Evolutionary conservation across 805 yeast genomes (phyloP), one percentile per base, ranked within the genome.

Genomic region (Wickerhamiella qilinensis): DNA sequence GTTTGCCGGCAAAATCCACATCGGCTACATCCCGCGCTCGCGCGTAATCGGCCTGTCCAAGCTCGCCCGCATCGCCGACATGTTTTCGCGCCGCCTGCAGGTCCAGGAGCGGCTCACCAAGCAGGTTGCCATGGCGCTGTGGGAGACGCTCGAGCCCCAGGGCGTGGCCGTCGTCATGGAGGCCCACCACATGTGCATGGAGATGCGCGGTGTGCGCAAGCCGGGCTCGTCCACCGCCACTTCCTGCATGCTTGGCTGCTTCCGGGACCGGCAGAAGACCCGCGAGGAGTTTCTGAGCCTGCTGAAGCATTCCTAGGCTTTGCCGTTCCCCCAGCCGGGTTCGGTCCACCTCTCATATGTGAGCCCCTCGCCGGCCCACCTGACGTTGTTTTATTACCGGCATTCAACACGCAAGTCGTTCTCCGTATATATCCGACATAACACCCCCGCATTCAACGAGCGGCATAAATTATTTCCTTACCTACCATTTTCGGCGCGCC

Each of bases 121-220:
- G 58, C 98, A 91, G 59, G 86, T 91, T 39, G 97, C 98, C 24
- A 82, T 85, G 80, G 96, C 97, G 1, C 62, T 91, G 40, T 75
- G 78, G 56, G 96, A 85, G 54, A 82, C 86, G 42, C 67, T 91
- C 52, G 77, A 80, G 53, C 98, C 98, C 15, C 71, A 86, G 52
- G 98, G 98, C 44, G 98, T 91, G 7, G 98, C 97, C 1, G 98
- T 91, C 30, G 97, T 91, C 20, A 85, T 91, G 52, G 98, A 91
- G 60, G 96, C 96, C 16, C 73, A 88, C 2, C 98, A 91, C 57
- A 91, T 91, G 98, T 91, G 98, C 59, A 91, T 91, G 98, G 97
- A 88, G 20, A 83, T 93, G 57, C 73, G 98, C 55, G 98, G 98
- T 40, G 83, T 91, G 20, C 96, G 91, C 59, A 91, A 91, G 60